Conservation (phyloP, 805 yeast species). For the Ogataea saltuana region DNA sequence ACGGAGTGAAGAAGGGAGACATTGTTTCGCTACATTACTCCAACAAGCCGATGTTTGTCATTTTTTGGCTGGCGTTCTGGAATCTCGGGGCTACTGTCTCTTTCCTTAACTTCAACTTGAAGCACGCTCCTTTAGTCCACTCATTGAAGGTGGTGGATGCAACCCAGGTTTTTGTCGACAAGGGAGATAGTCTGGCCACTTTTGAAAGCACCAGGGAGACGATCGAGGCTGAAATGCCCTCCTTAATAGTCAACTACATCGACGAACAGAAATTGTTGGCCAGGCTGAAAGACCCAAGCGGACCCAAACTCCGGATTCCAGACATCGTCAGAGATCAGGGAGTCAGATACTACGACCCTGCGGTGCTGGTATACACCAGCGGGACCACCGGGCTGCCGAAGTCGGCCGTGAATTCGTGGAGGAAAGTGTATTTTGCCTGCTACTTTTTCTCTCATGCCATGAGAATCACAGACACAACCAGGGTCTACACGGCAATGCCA, state of each 20-base stretch:
- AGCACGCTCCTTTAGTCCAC: conserved; percentile 74
- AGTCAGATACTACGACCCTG: conserved; percentile 60
- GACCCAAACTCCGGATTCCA: conserved; percentile 54
- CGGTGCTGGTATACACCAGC: conserved; percentile 80
- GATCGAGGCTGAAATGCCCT: conserved; percentile 39
- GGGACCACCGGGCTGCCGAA: conserved; percentile 96
- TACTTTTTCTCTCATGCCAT: conserved; percentile 68
- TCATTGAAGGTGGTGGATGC: conserved; percentile 72
- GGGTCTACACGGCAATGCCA: conserved; percentile 90
- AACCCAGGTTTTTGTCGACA: conserved; percentile 69
- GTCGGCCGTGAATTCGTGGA: conserved; percentile 92
- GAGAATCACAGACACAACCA: conserved; percentile 53
- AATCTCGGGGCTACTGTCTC: conserved; percentile 89
- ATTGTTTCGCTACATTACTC: conserved; percentile 74
- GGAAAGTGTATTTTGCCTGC: conserved; percentile 74
- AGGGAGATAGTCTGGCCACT: conserved; percentile 53
- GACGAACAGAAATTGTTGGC: conserved; percentile 22
- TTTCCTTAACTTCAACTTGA: conserved; percentile 77
- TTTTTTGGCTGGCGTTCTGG: conserved; percentile 87
- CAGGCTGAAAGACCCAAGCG: conserved; percentile 23
- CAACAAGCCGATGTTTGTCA: conserved; percentile 79
- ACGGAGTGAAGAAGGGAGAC: conserved; percentile 65
- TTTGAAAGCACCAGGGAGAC: conserved; percentile 45
- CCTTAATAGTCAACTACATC: conserved; percentile 20
- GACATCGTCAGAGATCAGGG: conserved; percentile 58